phyloP scores from a whole-genome alignment of 1,284 basidiomycete species.

The Ganoderma lingzhi region DNA sequence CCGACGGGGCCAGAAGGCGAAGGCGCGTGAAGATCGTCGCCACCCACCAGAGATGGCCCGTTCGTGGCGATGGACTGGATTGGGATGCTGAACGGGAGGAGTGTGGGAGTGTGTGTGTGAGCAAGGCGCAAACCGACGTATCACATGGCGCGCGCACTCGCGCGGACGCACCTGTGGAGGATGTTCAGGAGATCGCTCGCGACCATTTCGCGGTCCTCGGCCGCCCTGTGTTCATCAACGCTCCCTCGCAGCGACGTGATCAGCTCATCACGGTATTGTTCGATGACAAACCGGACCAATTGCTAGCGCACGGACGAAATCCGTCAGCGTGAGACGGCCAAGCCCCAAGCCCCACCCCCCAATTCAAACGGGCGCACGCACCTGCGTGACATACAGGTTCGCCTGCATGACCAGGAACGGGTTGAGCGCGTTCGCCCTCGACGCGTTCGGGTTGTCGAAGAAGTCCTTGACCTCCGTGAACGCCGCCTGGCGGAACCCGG shows the following conservation, averaged over 20 bases:
- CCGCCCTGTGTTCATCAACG: constrained; percentile 68
- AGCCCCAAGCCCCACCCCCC: not conserved
- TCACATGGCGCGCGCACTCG: constrained; percentile 16
- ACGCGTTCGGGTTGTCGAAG: constrained; percentile 88
- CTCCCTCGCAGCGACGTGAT: constrained; percentile 69
- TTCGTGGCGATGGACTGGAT: constrained; percentile 92
- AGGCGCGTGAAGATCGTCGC: constrained; percentile 9
- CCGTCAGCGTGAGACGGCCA: not conserved
- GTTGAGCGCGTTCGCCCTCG: constrained; percentile 82
- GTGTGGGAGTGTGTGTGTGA: constrained; percentile 20
- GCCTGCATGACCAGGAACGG: constrained; percentile 90
- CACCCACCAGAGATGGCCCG: constrained; percentile 75
- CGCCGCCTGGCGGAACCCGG: constrained; percentile 79
- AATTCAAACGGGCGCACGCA: constrained; percentile 52
- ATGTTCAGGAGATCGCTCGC: constrained; percentile 85
- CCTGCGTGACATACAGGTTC: constrained; percentile 89
- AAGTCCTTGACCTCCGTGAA: constrained; percentile 89
- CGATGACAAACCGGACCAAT: constrained; percentile 89
- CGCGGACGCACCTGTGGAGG: constrained; percentile 68
- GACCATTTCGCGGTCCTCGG: constrained; percentile 76
- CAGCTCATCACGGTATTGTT: constrained; percentile 88
- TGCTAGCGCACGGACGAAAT: constrained; percentile 58
- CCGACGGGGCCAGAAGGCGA: constrained; percentile 15
- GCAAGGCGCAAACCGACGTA: constrained; percentile 12
- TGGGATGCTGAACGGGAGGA: constrained; percentile 66